Percentiles rank a stretch among this genome's conserved stretches.
phyloP scores from a whole-genome alignment of 106 monocot species.

The Ottelia alismoides region DNA sequence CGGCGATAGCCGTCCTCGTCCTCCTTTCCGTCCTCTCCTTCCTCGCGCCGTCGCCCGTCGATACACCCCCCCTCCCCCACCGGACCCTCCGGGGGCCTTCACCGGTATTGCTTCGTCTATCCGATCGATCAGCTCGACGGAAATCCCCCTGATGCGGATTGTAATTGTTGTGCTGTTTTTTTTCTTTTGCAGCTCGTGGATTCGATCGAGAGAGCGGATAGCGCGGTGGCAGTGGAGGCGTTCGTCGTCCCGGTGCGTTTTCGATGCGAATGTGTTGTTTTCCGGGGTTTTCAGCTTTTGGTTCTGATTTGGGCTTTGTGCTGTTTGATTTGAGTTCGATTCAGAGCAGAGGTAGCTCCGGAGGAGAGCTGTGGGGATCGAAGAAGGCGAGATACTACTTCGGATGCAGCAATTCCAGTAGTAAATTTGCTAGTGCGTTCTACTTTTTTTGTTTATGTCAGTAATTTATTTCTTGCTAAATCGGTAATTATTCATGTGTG shows the following conservation, averaged over 20 bases:
- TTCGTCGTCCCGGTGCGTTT: slow-evolving; percentile 60
- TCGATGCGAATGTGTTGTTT: not conserved
- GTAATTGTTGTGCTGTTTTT: not conserved
- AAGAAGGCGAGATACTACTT: slow-evolving; percentile 39
- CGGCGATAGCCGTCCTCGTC: slow-evolving; percentile 21
- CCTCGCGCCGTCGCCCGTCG: slow-evolving; percentile 34
- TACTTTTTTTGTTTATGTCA: too few relatives aligned
- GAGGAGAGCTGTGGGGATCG: slow-evolving; percentile 53
- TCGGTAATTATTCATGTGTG: too few relatives aligned
- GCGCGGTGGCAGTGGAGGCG: not conserved
- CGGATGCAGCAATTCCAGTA: slow-evolving; percentile 75
- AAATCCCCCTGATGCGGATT: not conserved
- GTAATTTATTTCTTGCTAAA: too few relatives aligned
- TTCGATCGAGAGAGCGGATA: slow-evolving; percentile 5
- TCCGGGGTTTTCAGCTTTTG: not conserved
- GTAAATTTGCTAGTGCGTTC: slow-evolving; percentile 56
- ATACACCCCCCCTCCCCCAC: slow-evolving; percentile 11
- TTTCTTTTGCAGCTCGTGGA: slow-evolving; percentile 14
- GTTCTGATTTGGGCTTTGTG: not conserved
- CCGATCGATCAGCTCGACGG: not conserved
- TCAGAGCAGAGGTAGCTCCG: slow-evolving; percentile 31
- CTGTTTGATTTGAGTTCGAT: too few relatives aligned
- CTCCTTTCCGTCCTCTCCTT: slow-evolving; percentile 36
- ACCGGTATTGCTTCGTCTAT: not conserved
- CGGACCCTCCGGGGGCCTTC: not conserved